Evolutionary conservation across 2,329 filamentous ascomycete genomes (phyloP).

Genomic region (Chaetothyriales sp.): DNA sequence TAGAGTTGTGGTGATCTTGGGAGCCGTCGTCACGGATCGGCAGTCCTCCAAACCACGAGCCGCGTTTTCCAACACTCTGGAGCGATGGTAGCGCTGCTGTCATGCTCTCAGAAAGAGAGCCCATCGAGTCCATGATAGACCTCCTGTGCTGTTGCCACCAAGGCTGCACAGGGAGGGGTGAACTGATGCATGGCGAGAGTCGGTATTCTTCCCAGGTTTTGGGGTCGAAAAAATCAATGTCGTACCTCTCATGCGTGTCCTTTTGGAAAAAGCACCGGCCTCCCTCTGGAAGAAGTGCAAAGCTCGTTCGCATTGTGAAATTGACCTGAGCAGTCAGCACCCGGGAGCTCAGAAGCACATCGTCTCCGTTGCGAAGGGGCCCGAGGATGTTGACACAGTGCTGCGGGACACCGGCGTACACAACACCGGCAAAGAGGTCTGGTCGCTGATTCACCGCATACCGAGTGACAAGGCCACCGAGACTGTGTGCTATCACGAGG

Average conservation of each 20-base stretch:
- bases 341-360: slow-evolving; percentile 75
- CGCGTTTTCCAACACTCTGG: slow-evolving; percentile 1
- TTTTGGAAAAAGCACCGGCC: slow-evolving; percentile 81
- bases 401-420: slow-evolving; percentile 75
- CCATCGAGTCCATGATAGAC: slow-evolving; percentile 29
- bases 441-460: slow-evolving; percentile 77
- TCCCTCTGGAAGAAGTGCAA: slow-evolving; percentile 70
- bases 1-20: too few species aligned
- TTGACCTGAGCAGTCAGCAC: slow-evolving; percentile 87
- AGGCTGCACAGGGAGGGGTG: slow-evolving; percentile 41
- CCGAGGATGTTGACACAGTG: slow-evolving; percentile 85
- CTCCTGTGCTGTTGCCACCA: slow-evolving; percentile 20
- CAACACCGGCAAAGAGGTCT: slow-evolving; percentile 69
- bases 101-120: slow-evolving; percentile 35
- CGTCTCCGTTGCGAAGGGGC: slow-evolving; percentile 80
- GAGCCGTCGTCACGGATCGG: neutral
- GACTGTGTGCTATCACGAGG: slow-evolving; percentile 66
- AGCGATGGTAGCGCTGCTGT: slow-evolving; percentile 15
- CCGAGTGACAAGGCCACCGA: slow-evolving; percentile 76
- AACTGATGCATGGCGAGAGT: slow-evolving; percentile 63
- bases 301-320: slow-evolving; percentile 79
- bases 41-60: slow-evolving; percentile 8
- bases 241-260: slow-evolving; percentile 64
- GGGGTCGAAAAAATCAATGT: slow-evolving; percentile 69
- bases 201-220: slow-evolving; percentile 67